Conservation (phyloP, 768 basidiomycete genomes). For the Pulveroboletus sp. region DNA sequence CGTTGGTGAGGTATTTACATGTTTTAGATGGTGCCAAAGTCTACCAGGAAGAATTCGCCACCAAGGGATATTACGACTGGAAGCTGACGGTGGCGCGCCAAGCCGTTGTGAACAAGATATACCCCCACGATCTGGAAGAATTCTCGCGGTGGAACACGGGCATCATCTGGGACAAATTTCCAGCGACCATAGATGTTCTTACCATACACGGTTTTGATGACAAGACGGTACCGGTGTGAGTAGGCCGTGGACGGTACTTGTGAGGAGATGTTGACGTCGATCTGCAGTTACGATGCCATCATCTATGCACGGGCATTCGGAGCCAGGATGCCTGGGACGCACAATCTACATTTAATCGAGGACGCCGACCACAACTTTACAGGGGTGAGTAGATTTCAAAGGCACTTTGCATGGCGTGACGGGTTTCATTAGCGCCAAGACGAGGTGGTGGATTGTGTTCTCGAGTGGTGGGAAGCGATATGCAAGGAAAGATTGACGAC, state of each 20-base stretch:
- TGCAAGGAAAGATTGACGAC: constrained; percentile 49
- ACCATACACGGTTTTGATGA: constrained; percentile 78
- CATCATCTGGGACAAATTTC: constrained; percentile 68
- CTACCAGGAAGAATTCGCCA: constrained; percentile 51
- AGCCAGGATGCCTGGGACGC: constrained; percentile 59
- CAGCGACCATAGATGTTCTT: constrained; percentile 59
- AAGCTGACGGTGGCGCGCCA: constrained; percentile 66
- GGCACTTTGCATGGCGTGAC: not conserved
- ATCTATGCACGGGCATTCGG: constrained; percentile 66
- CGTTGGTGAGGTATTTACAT: constrained; percentile 1
- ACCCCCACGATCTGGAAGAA: constrained; percentile 55
- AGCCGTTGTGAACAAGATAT: constrained; percentile 47
- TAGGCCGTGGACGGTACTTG: constrained; percentile 9
- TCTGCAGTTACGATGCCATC: constrained; percentile 61
- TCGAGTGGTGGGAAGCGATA: constrained; percentile 63
- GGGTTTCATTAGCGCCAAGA: constrained; percentile 47
- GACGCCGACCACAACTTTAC: constrained; percentile 79
- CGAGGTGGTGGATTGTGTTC: constrained; percentile 62
- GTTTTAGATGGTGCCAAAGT: constrained; percentile 18
- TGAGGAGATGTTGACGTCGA: not conserved
- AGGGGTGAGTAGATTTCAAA: constrained; percentile 36
- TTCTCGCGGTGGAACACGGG: constrained; percentile 68
- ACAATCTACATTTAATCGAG: constrained; percentile 68
- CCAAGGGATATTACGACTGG: constrained; percentile 62
- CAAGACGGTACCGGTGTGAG: constrained; percentile 66